A percentile compares a stretch with the other conserved stretches of the same genome.
These are phyloP conservation scores for Ophiosphaerella narmari DNA, from an alignment of 2,329 filamentous ascomycete genomes.

Conservation along the genomic window DNA sequence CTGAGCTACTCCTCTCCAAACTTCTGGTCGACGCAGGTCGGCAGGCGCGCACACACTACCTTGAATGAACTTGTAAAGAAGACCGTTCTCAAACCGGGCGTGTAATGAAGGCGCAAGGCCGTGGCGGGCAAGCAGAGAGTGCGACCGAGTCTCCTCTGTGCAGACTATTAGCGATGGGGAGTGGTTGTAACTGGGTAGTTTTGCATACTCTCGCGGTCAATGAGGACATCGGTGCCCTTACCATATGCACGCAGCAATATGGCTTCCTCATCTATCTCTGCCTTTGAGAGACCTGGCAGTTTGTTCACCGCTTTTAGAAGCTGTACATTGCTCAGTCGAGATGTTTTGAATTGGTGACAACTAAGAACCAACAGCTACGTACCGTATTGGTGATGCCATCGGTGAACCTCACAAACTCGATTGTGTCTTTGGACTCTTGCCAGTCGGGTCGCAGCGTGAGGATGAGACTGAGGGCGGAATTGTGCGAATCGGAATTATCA, in stretches of 20 bases:
- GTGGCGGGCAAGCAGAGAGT: constrained; percentile 83
- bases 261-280: constrained; percentile 21
- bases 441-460: constrained; percentile 82
- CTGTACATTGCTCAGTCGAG: constrained; percentile 25
- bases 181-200: constrained; percentile 1
- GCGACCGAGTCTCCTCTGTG: constrained; percentile 66
- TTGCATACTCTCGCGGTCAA: constrained; percentile 84
- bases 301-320: constrained; percentile 77
- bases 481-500: constrained; percentile 74
- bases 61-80: constrained; percentile 89
- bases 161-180: constrained; percentile 13
- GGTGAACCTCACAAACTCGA: constrained; percentile 90
- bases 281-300: constrained; percentile 62
- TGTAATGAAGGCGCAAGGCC: constrained; percentile 84
- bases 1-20: constrained; percentile 83
- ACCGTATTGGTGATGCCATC: constrained; percentile 97
- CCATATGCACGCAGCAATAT: constrained; percentile 86
- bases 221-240: constrained; percentile 89
- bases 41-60: constrained; percentile 79
- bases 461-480: constrained; percentile 79
- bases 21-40: constrained; percentile 74
- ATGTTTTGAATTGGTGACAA: background rate
- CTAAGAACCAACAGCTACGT: constrained; percentile 38
- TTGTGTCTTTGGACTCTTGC: constrained; percentile 70
- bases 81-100: constrained; percentile 92